Percentiles rank a stretch among this genome's conserved stretches.
phyloP scores from a whole-genome alignment of 768 basidiomycete genomes.

The Sistotremastrum suecicum region DNA sequence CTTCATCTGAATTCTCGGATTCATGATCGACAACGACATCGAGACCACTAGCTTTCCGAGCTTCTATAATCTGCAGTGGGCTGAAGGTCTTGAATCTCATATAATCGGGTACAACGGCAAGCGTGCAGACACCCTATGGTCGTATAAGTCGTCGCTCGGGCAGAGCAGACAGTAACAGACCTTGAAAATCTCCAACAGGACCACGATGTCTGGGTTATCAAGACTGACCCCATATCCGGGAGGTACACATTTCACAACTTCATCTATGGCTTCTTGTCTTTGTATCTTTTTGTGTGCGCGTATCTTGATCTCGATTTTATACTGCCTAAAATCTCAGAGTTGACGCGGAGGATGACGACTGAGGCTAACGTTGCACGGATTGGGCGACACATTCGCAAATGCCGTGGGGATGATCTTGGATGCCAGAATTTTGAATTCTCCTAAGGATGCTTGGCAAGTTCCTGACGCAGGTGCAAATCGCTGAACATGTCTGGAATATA shows the following conservation, averaged over 20 bases:
- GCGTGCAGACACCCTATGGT: no score
- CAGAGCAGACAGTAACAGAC: constrained; percentile 17
- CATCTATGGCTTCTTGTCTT: constrained; percentile 46
- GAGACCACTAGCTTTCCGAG: no score
- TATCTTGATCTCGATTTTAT: constrained; percentile 64
- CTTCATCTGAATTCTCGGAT: no score
- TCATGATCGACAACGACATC: no score
- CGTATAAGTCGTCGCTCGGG: no score
- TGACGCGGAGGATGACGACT: not conserved
- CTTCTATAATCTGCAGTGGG: no score
- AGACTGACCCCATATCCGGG: constrained; percentile 53
- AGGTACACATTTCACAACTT: constrained; percentile 59
- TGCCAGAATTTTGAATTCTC: constrained; percentile 56
- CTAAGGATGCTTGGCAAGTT: constrained; percentile 51
- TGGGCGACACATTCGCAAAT: constrained; percentile 30
- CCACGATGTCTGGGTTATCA: constrained; percentile 52
- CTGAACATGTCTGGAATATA: constrained; percentile 40
- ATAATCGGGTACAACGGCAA: no score
- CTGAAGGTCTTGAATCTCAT: no score
- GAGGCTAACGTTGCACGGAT: constrained; percentile 31
- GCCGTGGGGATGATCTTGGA: constrained; percentile 36
- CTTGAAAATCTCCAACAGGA: constrained; percentile 77
- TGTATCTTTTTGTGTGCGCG: constrained; percentile 65
- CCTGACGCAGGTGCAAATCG: constrained; percentile 59
- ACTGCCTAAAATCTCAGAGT: constrained; percentile 27